Evolutionary conservation across 108 stramenopile species (phyloP).

Genomic region (Nitzschia sp.): DNA sequence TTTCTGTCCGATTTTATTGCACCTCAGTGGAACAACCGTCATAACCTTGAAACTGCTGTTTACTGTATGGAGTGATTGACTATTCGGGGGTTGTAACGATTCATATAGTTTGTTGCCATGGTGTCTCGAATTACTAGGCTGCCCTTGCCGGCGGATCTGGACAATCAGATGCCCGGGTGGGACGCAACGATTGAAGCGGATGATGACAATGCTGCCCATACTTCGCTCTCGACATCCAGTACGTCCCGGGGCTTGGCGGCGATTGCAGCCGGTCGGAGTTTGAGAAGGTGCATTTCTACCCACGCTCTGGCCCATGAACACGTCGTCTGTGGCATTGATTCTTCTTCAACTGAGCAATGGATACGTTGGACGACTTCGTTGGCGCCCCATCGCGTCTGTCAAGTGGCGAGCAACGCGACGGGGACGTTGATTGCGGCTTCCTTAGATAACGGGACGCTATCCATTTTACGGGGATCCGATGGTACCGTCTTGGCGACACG

Average conservation of each 20-base stretch:
- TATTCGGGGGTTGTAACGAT: too few species aligned
- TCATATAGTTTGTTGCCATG: too few species aligned
- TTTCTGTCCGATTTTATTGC: too few species aligned
- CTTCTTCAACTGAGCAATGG: slow-evolving; percentile 26
- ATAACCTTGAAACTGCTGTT: too few species aligned
- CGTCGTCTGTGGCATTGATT: slow-evolving; percentile 31
- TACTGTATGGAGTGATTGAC: too few species aligned
- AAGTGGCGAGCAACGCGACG: slow-evolving; percentile 50
- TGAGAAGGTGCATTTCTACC: slow-evolving; percentile 17
- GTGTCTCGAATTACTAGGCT: slow-evolving; percentile 8
- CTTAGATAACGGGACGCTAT: slow-evolving; percentile 57
- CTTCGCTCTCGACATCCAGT: neutral
- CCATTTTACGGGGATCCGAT: slow-evolving; percentile 61
- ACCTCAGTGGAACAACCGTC: too few species aligned
- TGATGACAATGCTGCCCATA: neutral
- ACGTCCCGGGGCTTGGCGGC: neutral
- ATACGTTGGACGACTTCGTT: slow-evolving; percentile 48
- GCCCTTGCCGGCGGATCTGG: slow-evolving; percentile 10
- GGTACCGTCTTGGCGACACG: slow-evolving; percentile 62
- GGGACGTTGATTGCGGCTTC: slow-evolving; percentile 66
- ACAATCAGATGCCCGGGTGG: slow-evolving; percentile 23
- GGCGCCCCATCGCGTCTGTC: slow-evolving; percentile 44
- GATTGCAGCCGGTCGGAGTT: neutral
- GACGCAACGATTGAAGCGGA: slow-evolving; percentile 30
- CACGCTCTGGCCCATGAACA: slow-evolving; percentile 30